phyloP scores from a whole-genome alignment of 352 stramenopile genomes.

The Phytophthora foliorum region DNA sequence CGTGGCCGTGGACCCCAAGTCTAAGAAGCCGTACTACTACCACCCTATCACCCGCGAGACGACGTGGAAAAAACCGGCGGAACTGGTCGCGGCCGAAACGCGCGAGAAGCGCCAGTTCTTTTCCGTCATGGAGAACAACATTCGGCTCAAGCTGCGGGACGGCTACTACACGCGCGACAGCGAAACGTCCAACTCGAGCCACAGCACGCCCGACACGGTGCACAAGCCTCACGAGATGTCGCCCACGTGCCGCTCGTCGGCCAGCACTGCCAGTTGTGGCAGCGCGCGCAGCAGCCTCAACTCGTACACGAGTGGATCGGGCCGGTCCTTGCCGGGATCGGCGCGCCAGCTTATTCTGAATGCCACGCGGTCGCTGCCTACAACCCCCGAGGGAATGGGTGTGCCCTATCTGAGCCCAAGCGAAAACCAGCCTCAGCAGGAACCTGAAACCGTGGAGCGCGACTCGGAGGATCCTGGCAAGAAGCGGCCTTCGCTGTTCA shows the following conservation, averaged over 20 bases:
- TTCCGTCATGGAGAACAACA: slow-evolving; percentile 97
- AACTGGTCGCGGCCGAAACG: slow-evolving; percentile 83
- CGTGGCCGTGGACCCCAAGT: slow-evolving; percentile 83
- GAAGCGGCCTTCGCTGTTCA: slow-evolving; percentile 72
- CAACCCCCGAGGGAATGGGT: slow-evolving; percentile 50
- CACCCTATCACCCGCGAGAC: slow-evolving; percentile 96
- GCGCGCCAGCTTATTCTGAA: slow-evolving; percentile 38
- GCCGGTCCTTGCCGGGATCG: slow-evolving; percentile 36
- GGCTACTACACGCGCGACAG: slow-evolving; percentile 70
- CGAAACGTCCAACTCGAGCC: slow-evolving; percentile 38
- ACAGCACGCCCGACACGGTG: slow-evolving; percentile 32
- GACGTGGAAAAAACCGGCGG: slow-evolving; percentile 96
- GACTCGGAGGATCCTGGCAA: slow-evolving; percentile 49
- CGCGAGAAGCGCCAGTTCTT: slow-evolving; percentile 93
- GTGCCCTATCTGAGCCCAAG: slow-evolving; percentile 22
- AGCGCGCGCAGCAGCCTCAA: slow-evolving; percentile 46
- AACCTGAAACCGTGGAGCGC: slow-evolving; percentile 44
- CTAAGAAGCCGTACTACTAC: slow-evolving; percentile 98
- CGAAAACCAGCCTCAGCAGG: slow-evolving; percentile 44
- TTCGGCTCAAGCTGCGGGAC: slow-evolving; percentile 86
- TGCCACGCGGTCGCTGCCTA: slow-evolving; percentile 54
- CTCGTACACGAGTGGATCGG: slow-evolving; percentile 38
- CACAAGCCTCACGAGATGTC: slow-evolving; percentile 40
- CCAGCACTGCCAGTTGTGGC: slow-evolving; percentile 47
- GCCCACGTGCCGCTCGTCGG: slow-evolving; percentile 45